These are phyloP conservation scores for Malus hybrid DNA, from an alignment of 331 rosid genomes.

Conservation along the genomic window DNA sequence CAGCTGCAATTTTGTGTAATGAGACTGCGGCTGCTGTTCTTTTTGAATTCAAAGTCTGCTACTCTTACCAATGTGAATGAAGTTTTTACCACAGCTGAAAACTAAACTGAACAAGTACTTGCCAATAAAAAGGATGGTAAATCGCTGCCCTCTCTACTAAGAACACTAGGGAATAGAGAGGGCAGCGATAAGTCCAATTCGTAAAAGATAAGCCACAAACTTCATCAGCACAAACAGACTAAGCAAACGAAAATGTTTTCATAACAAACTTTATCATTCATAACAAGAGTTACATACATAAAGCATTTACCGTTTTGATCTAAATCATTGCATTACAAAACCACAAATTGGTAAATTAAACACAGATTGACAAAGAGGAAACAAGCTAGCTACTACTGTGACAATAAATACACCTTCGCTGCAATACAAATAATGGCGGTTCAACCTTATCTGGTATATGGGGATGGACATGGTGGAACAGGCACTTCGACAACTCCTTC, in stretches of 20 bases:
- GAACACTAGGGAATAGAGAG: no score
- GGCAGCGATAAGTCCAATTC: no score
- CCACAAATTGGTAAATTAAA: neutral
- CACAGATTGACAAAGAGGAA: neutral
- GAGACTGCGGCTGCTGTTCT: no score
- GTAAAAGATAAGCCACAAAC: neutral
- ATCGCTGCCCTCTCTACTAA: no score
- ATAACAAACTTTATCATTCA: neutral
- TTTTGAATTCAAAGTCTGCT: no score
- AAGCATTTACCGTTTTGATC: neutral
- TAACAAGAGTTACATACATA: neutral
- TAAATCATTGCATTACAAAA: neutral
- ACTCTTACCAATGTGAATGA: neutral
- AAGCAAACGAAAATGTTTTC: neutral
- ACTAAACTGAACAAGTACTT: neutral
- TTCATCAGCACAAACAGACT: neutral
- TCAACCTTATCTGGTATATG: neutral
- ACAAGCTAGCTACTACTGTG: neutral
- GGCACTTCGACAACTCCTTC: slow-evolving; percentile 18
- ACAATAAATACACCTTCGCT: neutral
- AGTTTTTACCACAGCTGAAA: neutral
- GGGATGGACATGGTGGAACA: slow-evolving; percentile 15
- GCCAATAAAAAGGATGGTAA: neutral
- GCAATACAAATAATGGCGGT: neutral
- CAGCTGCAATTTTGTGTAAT: no score